phyloP scores from a whole-genome alignment of 331 rosid species.

The Rosa hybrid region DNA sequence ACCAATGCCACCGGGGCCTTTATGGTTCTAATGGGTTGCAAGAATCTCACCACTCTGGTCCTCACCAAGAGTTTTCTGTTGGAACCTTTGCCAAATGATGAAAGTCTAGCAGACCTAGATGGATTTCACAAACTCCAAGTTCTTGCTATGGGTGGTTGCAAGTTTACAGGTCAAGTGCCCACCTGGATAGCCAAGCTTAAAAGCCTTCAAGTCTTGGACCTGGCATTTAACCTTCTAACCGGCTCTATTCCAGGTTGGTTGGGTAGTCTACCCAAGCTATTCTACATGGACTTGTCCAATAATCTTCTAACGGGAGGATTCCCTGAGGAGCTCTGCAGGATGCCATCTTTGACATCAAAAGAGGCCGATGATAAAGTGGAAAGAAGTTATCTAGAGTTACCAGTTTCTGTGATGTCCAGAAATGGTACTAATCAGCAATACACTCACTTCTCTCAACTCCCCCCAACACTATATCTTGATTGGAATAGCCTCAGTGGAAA shows the following conservation, averaged over 20 bases:
- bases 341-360: conserved; percentile 60
- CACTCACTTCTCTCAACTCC: conserved; percentile 72
- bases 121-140: conserved; percentile 64
- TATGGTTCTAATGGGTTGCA: conserved; percentile 52
- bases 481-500: conserved; percentile 60
- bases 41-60: conserved; percentile 64
- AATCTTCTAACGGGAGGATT: conserved; percentile 58
- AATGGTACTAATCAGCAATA: conserved; percentile 72
- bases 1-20: conserved; percentile 62
- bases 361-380: conserved; percentile 17
- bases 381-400: conserved; percentile 60
- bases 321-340: conserved; percentile 57
- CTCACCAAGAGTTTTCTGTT: conserved; percentile 52
- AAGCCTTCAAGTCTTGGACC: conserved; percentile 69
- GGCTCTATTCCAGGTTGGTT: conserved; percentile 80
- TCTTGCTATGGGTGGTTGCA: conserved; percentile 70
- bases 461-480: conserved; percentile 66
- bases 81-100: conserved; percentile 63
- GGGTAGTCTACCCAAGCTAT: conserved; percentile 60
- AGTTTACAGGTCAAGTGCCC: conserved; percentile 68
- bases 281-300: conserved; percentile 76
- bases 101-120: conserved; percentile 39
- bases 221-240: conserved; percentile 57
- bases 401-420: conserved; percentile 68
- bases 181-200: conserved; percentile 62